Base-by-base conservation (phyloP, 2,329 filamentous ascomycete genomes). In the Allantophomopsis cytisporea region DNA sequence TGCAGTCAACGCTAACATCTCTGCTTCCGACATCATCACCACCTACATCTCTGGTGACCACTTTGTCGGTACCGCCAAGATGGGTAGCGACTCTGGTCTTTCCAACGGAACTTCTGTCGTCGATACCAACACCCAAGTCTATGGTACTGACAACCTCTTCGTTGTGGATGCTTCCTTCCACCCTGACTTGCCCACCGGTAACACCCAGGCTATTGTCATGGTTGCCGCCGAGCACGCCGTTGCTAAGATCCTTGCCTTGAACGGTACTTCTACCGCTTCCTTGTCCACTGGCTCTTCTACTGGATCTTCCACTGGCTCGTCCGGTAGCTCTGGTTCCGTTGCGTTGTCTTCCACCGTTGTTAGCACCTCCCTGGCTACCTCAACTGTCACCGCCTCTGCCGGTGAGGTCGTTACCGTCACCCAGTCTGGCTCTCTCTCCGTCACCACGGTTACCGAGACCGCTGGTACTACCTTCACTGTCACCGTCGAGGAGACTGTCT, bases 131-230 rank as follows among this genome's bases (percentile, higher is more conserved):
- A 70, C 74, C 41, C 72, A 70, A 57, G 74, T 82, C 6, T 81
- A 73, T 49, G 77, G 76, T 31, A 81, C 72, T 0, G 73, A 80
- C 49, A 81, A 82, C 57, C 61, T 81, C 35, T 80, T 76, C 50
- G 71, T 82, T 11, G 73, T 83, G 3, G 78, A 83, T 50, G 78
- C 72, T 1, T 72, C 70, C 44, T 76, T 83, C 50, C 79, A 82
- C 60, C 78, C 80, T 0, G 79, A 79, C 45, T 71, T 82, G 48
- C 67, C 76, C 2, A 76, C 76, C 1, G 73, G 76, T n/a, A 85
- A 85, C 58, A 80, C 80, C 2, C 71, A 73, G 36, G 69, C 75
- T 1, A 69, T 74, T 31, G 73, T 82, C 47, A 75, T 82, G 53
- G 65, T 76, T 31, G 74, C 69, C n/a, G 71, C 76, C n/a, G 79